Base-by-base conservation (phyloP, 331 rosid genomes). In the Malus hybrid region DNA sequence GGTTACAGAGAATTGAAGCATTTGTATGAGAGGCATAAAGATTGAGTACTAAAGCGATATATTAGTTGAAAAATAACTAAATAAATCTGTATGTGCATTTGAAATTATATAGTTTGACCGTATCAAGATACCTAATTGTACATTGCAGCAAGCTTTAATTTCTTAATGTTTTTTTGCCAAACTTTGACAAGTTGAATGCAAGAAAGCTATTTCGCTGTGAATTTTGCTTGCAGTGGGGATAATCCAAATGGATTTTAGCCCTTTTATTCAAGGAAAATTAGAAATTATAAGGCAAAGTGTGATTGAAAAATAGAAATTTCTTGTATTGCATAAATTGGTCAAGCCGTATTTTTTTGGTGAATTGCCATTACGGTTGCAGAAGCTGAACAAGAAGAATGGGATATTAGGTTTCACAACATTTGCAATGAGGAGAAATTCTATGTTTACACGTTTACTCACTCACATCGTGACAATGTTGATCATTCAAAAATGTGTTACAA, bases 131-230 rank as follows among this genome's bases (percentile, higher is more conserved):
- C 80, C 85, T 69, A 78, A 73, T 67, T 65, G 87, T 82, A 80
- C 64, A 75, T 33, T 18, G 76, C 77, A 78, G 82, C 79, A 78
- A 82, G 69, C 56, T 19, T 62, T 8, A 59, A 18, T 75, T 71
- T 75, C 31, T 18, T 81, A 77, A 82, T 88, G 96, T 83, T 6
- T 69, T 66, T 80, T 80, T 4, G 87, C 97, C 97, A 10, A 93
- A 93, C 91, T 79, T 82, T 76, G 87, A 86, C 86, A 82, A 65
- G 87, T 85, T 90, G 64, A 55, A 67, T 54, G 86, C 84, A 63
- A 72, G 77, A 84, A 79, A 76, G 39, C 64, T 79, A 61, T 79
- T 28, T 52, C 8, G 20, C 57, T 83, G 67, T 52, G 12, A 73
- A 80, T 78, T 76, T 85, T 27, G 74, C 77, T 77, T 82, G 52